Conservation (phyloP, 805 yeast species). For the Ogataea degrootiae region DNA sequence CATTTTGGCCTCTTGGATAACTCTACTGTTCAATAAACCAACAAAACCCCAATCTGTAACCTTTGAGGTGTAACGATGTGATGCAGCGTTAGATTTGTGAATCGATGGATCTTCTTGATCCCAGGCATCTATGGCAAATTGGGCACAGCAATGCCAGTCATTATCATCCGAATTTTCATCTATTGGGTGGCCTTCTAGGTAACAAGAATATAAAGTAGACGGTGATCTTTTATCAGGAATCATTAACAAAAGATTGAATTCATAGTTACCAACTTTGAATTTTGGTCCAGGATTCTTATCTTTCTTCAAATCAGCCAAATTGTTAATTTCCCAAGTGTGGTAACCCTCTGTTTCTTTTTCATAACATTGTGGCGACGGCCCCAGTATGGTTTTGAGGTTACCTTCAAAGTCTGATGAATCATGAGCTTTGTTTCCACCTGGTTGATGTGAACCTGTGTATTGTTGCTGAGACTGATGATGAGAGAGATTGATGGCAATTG, state of each 20-base stretch:
- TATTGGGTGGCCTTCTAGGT: conserved; percentile 62
- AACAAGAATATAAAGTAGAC: conserved; percentile 59
- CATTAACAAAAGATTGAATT: conserved; percentile 69
- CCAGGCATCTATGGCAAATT: conserved; percentile 81
- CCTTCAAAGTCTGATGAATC: conserved; percentile 19
- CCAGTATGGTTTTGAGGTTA: conserved; percentile 19
- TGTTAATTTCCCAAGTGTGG: conserved; percentile 36
- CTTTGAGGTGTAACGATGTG: conserved; percentile 68
- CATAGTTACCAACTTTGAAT: conserved; percentile 51
- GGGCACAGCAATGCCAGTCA: conserved; percentile 87
- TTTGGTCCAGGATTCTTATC: conserved; percentile 37
- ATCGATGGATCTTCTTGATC: conserved; percentile 66
- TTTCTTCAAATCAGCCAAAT: conserved; percentile 28
- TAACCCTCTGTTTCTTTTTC: conserved; percentile 26
- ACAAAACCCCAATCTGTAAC: conserved; percentile 98
- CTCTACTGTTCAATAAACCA: conserved; percentile 56
- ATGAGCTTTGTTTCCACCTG: background rate
- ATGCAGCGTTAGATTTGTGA: conserved; percentile 59
- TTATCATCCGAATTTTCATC: conserved; percentile 24
- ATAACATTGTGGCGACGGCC: conserved; percentile 29
- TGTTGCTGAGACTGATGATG: conserved; percentile 3
- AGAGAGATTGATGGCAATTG: background rate
- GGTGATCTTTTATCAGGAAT: conserved; percentile 61
- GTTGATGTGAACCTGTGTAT: background rate
- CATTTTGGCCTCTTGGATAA: conserved; percentile 29